phyloP scores from a whole-genome alignment of 768 basidiomycete species.

The Trametes meyenii region DNA sequence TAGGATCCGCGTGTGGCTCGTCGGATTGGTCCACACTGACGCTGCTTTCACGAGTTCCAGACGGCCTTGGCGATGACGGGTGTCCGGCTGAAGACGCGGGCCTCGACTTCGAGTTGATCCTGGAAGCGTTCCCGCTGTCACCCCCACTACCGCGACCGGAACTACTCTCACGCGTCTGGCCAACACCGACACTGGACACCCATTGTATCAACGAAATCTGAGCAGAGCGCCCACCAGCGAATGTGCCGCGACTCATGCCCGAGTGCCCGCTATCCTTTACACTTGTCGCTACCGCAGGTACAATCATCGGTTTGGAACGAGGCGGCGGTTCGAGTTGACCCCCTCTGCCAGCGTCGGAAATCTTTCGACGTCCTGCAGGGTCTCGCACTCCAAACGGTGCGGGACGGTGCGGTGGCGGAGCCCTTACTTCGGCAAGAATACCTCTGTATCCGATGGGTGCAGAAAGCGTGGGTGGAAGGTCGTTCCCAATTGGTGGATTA shows the following conservation, averaged over 20 bases:
- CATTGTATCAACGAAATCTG: constrained; percentile 71
- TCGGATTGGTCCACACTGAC: constrained; percentile 52
- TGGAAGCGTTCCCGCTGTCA: constrained; percentile 50
- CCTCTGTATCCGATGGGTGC: constrained; percentile 68
- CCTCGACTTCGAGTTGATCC: constrained; percentile 51
- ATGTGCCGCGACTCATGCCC: constrained; percentile 50
- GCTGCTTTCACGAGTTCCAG: constrained; percentile 10
- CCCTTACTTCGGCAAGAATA: constrained; percentile 73
- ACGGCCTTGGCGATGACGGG: constrained; percentile 17
- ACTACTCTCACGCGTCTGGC: constrained; percentile 55
- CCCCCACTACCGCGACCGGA: constrained; percentile 54
- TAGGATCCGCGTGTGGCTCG: constrained; percentile 39
- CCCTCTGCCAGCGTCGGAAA: not conserved
- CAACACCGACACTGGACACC: constrained; percentile 75
- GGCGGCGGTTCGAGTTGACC: not conserved
- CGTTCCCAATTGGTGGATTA: constrained; percentile 43
- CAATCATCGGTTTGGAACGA: constrained; percentile 13
- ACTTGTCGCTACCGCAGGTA: constrained; percentile 17
- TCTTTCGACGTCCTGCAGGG: constrained; percentile 12
- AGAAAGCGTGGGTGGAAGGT: constrained; percentile 52
- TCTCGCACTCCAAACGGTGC: constrained; percentile 19
- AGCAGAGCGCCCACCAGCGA: constrained; percentile 49
- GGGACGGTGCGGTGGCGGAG: constrained; percentile 43
- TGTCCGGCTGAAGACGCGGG: constrained; percentile 30
- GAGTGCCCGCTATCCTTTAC: constrained; percentile 26